phyloP scores from a whole-genome alignment of 768 basidiomycete genomes.

The Harrya chromipes region DNA sequence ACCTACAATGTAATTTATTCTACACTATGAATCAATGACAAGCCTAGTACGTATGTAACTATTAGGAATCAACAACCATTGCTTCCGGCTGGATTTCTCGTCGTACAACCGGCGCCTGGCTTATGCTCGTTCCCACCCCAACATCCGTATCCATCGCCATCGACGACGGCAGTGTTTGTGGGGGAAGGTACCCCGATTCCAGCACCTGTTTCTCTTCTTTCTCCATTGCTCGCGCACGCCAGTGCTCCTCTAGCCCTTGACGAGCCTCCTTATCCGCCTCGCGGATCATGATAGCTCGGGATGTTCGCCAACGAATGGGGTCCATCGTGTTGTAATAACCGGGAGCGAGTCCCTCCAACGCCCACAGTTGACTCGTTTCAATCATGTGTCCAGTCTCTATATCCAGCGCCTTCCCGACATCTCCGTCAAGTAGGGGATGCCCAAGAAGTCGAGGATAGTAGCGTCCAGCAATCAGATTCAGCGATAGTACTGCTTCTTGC shows the following conservation, averaged over 20 bases:
- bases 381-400: slow-evolving; percentile 36
- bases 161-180: slow-evolving; percentile 4
- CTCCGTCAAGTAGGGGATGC: slow-evolving; percentile 55
- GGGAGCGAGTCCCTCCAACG: slow-evolving; percentile 66
- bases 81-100: slow-evolving; percentile 6
- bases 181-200: slow-evolving; percentile 13
- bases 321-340: slow-evolving; percentile 71
- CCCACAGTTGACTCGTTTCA: slow-evolving; percentile 55
- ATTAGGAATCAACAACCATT: slow-evolving; percentile 21
- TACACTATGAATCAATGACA: background rate
- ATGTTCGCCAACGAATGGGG: slow-evolving; percentile 54
- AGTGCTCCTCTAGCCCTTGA: slow-evolving; percentile 41
- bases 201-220: slow-evolving; percentile 24
- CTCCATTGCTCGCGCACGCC: slow-evolving; percentile 28
- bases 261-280: slow-evolving; percentile 56
- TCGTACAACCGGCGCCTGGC: background rate
- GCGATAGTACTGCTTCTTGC: slow-evolving; percentile 61
- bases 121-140: background rate
- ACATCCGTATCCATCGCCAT: slow-evolving; percentile 1
- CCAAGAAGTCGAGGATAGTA: slow-evolving; percentile 74
- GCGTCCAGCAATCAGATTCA: slow-evolving; percentile 71
- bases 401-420: slow-evolving; percentile 39
- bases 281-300: slow-evolving; percentile 54
- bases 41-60: background rate
- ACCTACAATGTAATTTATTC: background rate